Evolutionary conservation across 306 rosid species (phyloP).

Genomic region (Castanopsis chinensis): DNA sequence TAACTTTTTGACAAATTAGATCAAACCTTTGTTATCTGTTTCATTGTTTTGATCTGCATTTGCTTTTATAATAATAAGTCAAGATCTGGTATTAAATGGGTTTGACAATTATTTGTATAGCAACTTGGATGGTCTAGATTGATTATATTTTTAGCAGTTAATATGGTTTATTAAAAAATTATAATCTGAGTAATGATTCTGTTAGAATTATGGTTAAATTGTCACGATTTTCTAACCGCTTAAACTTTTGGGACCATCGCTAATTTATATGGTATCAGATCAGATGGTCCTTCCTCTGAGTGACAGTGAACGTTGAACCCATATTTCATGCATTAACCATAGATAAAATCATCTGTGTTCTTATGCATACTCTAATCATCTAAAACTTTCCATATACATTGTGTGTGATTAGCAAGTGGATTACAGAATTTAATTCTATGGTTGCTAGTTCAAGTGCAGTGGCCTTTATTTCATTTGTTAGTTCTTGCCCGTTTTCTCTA

Average conservation of each 20-base stretch:
- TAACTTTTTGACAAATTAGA: not conserved
- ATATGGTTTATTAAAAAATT: no score
- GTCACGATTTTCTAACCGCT: no score
- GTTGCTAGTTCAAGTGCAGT: not conserved
- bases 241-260: no score
- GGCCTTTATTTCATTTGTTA: not conserved
- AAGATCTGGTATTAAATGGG: no score
- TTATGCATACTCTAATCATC: not conserved
- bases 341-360: not conserved
- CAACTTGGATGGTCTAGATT: no score
- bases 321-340: not conserved
- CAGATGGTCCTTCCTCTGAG: no score
- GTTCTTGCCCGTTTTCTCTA: not conserved
- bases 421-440: not conserved
- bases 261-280: no score
- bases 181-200: no score
- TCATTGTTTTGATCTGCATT: not conserved
- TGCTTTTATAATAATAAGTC: not conserved
- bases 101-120: not conserved
- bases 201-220: no score
- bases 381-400: not conserved
- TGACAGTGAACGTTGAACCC: no score
- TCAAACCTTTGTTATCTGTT: slow-evolving; percentile 1
- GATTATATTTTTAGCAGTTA: no score
- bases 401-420: not conserved